A percentile compares a stretch with the other conserved stretches of the same genome.
These are phyloP conservation scores for Stachybotrys chlorohalonatus DNA, from an alignment of 2,329 filamentous ascomycete genomes.

Conservation along the genomic window DNA sequence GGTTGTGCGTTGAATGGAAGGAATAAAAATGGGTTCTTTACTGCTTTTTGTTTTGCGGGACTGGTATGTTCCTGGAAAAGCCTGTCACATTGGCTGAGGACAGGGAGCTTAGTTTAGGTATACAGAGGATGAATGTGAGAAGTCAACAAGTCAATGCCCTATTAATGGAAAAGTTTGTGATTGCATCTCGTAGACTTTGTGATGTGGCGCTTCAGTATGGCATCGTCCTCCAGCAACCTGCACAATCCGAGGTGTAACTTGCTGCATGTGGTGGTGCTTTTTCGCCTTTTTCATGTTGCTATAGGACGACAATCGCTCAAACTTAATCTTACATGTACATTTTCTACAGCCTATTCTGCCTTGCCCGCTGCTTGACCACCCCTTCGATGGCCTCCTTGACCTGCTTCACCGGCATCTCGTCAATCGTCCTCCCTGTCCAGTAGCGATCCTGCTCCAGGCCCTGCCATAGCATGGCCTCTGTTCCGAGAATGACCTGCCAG, in stretches of 20 bases:
- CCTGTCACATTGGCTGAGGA: neutral
- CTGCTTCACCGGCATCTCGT: constrained; percentile 49
- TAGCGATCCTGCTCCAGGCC: constrained; percentile 58
- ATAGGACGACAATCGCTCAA: neutral
- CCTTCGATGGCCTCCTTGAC: constrained; percentile 44
- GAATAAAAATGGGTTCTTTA: neutral
- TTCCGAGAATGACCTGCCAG: constrained; percentile 68
- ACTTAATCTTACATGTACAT: neutral
- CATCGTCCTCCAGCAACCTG: no score
- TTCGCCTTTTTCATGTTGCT: no score
- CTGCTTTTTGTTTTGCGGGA: neutral
- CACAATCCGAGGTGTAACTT: no score
- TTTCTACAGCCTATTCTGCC: constrained; percentile 15
- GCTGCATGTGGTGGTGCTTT: no score
- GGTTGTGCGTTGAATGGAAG: neutral
- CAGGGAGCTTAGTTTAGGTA: neutral
- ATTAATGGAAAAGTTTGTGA: no score
- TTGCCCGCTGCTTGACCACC: constrained; percentile 23
- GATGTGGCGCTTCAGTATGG: no score
- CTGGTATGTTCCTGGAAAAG: neutral
- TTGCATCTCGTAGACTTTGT: no score
- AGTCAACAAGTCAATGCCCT: neutral
- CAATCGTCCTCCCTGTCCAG: constrained; percentile 56
- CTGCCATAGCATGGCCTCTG: constrained; percentile 70
- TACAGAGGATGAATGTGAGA: neutral